Evolutionary conservation across 164 flowering plant species (phyloP).

Genomic region (Saururus chinensis): DNA sequence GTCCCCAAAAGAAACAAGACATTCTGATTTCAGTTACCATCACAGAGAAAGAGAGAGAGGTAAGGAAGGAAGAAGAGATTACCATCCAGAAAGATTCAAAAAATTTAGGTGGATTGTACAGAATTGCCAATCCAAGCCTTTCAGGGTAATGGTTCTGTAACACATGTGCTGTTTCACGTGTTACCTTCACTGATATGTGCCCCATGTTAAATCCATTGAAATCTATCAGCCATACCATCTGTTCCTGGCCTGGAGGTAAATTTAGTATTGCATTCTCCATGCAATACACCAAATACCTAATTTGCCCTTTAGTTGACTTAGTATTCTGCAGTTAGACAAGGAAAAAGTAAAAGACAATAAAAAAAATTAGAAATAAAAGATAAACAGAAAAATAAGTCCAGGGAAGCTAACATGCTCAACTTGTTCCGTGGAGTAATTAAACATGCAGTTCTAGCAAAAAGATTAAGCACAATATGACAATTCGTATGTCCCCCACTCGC

Average conservation of each 20-base stretch:
- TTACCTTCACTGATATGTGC: constrained; percentile 53
- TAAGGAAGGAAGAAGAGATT: constrained; percentile 2
- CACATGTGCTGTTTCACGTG: constrained; percentile 76
- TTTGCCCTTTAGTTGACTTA: constrained; percentile 66
- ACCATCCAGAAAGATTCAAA: constrained; percentile 91
- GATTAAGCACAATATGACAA: neutral
- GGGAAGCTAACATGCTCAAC: neutral
- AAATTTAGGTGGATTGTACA: constrained; percentile 77
- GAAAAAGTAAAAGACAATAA: neutral
- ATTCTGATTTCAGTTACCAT: neutral
- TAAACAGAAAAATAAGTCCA: neutral
- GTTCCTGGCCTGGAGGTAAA: constrained; percentile 67
- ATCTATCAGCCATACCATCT: constrained; percentile 96
- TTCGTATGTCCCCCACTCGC: neutral
- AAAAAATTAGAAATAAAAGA: neutral
- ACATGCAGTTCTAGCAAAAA: neutral
- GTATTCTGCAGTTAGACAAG: constrained; percentile 48
- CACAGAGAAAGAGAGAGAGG: neutral
- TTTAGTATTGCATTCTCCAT: constrained; percentile 94
- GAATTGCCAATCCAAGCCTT: constrained; percentile 73
- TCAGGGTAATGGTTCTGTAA: constrained; percentile 87
- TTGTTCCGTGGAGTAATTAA: neutral
- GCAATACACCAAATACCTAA: constrained; percentile 78
- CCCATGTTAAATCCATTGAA: constrained; percentile 68
- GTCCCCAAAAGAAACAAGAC: too few species aligned